phyloP scores from a whole-genome alignment of 2,329 filamentous ascomycete genomes.

The Phoma herbarum region DNA sequence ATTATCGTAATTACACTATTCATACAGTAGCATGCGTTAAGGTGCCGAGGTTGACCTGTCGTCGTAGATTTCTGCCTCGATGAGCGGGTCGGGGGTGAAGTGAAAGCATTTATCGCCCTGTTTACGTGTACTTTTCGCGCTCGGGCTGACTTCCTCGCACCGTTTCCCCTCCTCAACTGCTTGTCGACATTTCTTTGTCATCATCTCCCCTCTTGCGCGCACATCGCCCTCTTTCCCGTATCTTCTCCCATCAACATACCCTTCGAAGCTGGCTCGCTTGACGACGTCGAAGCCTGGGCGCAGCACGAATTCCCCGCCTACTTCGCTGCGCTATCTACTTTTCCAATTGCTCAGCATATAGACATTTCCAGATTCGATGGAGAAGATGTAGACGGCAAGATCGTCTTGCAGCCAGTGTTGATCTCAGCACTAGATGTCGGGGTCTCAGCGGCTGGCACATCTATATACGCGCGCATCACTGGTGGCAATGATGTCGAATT shows the following conservation, averaged over 20 bases:
- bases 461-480: conserved; percentile 1
- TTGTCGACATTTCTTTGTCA: background rate
- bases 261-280: background rate
- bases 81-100: background rate
- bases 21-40: no score
- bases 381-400: background rate
- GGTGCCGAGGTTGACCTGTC: background rate
- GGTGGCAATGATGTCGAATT: conserved; percentile 1
- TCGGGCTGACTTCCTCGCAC: no score
- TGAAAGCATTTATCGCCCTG: background rate
- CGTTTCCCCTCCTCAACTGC: no score
- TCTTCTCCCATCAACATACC: background rate
- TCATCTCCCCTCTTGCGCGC: no score
- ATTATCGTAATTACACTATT: no score
- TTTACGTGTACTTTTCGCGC: background rate
- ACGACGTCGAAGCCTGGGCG: conserved; percentile 13
- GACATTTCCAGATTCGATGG: background rate
- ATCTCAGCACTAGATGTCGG: background rate
- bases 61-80: background rate
- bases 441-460: fast-evolving
- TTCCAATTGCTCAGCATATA: background rate
- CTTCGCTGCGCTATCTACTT: background rate
- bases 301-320: background rate
- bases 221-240: background rate
- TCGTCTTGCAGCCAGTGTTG: background rate